phyloP scores from a whole-genome alignment of 345 rosid species.

The Trapa incisa region DNA sequence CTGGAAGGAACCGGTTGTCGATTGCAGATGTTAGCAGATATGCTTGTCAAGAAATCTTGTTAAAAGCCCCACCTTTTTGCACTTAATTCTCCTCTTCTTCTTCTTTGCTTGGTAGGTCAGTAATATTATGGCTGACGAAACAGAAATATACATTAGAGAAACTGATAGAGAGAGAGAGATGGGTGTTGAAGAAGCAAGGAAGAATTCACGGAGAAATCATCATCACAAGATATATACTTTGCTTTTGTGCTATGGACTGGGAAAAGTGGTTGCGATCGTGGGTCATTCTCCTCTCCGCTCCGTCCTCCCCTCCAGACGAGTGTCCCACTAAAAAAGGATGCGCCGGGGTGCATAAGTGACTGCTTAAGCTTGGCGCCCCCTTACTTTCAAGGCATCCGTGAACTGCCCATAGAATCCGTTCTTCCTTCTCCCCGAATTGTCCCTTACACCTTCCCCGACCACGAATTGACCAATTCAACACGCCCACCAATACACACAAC shows the following conservation, averaged over 20 bases:
- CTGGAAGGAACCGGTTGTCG: neutral
- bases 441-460: too few relatives aligned
- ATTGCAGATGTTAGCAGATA: neutral
- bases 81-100: neutral
- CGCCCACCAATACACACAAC: too few relatives aligned
- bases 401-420: too few relatives aligned
- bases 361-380: too few relatives aligned
- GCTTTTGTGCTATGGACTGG: neutral
- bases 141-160: neutral
- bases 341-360: too few relatives aligned
- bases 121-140: neutral
- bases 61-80: neutral
- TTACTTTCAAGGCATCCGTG: neutral
- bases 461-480: too few relatives aligned
- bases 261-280: neutral
- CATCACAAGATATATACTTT: neutral
- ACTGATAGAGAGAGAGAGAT: slow-evolving; percentile 3
- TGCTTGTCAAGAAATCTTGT: neutral
- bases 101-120: slow-evolving; percentile 10
- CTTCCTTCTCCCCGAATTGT: too few relatives aligned
- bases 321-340: neutral
- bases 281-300: neutral
- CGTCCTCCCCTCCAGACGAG: neutral
- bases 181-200: slow-evolving; percentile 14
- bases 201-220: slow-evolving; percentile 11